Conservation (phyloP, 129 eudicot species). For the Artemisia annua region DNA sequence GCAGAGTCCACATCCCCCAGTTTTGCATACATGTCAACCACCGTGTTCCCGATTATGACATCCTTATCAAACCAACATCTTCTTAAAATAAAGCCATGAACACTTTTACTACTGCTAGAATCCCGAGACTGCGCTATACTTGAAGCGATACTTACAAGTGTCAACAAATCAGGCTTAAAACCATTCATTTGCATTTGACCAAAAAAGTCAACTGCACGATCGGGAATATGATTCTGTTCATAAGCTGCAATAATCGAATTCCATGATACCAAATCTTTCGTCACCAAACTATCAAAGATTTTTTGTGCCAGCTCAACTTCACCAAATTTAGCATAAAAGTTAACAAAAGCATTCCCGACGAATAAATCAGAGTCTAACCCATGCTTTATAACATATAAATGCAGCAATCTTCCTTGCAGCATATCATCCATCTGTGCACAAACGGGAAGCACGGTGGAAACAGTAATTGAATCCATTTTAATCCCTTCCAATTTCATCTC, state of each 20-base stretch:
- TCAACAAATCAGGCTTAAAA: constrained; percentile 58
- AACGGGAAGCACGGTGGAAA: constrained; percentile 66
- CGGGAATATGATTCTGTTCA: constrained; percentile 66
- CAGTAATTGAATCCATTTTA: constrained; percentile 65
- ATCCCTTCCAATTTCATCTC: constrained; percentile 68
- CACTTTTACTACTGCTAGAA: constrained; percentile 39
- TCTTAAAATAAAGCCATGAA: constrained; percentile 62
- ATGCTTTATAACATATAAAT: constrained; percentile 66
- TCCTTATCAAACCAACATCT: constrained; percentile 64
- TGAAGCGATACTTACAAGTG: constrained; percentile 78
- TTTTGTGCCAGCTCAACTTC: constrained; percentile 48
- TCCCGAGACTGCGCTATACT: constrained; percentile 64
- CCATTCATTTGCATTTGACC: constrained; percentile 45
- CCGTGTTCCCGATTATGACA: constrained; percentile 59
- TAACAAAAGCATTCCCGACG: constrained; percentile 78
- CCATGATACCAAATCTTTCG: constrained; percentile 81
- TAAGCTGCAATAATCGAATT: constrained; percentile 89
- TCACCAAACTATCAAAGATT: constrained; percentile 57
- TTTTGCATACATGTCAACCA: constrained; percentile 91
- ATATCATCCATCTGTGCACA: constrained; percentile 64
- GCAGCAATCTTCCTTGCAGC: constrained; percentile 48
- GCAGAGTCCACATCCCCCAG: constrained; percentile 61
- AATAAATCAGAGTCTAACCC: constrained; percentile 67
- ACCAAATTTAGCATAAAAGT: constrained; percentile 81
- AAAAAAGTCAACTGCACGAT: constrained; percentile 45